phyloP scores from a whole-genome alignment of 108 stramenopile genomes.

The Cyclotella sp. region DNA sequence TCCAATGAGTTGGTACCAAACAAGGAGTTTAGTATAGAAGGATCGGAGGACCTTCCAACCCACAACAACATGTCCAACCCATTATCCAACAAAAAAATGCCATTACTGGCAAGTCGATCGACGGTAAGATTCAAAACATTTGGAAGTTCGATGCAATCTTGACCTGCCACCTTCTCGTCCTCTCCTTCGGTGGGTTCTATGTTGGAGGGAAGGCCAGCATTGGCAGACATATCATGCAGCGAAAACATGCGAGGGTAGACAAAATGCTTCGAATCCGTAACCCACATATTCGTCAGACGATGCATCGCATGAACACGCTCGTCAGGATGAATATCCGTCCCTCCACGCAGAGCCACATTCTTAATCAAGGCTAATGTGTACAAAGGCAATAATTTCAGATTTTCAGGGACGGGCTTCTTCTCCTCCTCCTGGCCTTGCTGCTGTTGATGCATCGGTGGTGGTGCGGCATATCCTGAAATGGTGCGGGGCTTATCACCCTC shows the following conservation, averaged over 20 bases:
- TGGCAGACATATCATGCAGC: conserved; percentile 88
- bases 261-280: conserved; percentile 75
- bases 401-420: conserved; percentile 67
- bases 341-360: conserved; percentile 96
- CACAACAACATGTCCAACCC: conserved; percentile 94
- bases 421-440: conserved; percentile 41
- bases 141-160: conserved; percentile 81
- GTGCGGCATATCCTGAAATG: conserved; percentile 74
- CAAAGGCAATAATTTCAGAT: conserved; percentile 90
- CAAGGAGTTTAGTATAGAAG: conserved; percentile 74
- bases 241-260: conserved; percentile 96
- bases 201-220: conserved; percentile 66
- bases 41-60: conserved; percentile 91
- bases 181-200: conserved; percentile 38
- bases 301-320: conserved; percentile 89
- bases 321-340: conserved; percentile 95
- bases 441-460: conserved; percentile 47
- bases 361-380: conserved; percentile 97
- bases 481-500: conserved; percentile 73
- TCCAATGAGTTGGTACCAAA: conserved; percentile 91
- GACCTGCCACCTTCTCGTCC: conserved; percentile 64
- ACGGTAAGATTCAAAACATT: conserved; percentile 78
- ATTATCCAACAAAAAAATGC: conserved; percentile 94
- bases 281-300: conserved; percentile 82
- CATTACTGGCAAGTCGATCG: conserved; percentile 81